These are phyloP conservation scores for Ambrosiella xylebori DNA, from an alignment of 2,329 filamentous ascomycete genomes.

Conservation along the genomic window DNA sequence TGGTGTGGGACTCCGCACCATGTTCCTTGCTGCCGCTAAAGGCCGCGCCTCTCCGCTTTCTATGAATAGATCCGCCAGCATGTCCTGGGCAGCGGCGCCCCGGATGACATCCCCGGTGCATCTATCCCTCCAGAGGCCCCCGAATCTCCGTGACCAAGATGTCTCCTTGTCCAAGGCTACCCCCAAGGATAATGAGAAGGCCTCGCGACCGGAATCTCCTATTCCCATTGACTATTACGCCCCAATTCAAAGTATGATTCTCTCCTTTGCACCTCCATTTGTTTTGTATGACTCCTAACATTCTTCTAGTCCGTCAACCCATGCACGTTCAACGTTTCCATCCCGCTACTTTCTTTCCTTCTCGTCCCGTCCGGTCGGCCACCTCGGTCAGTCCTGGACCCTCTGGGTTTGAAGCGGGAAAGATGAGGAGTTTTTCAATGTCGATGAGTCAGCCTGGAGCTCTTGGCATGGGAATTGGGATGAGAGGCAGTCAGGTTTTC, in stretches of 20 bases:
- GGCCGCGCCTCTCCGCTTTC: background rate
- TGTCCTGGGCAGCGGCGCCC: slow-evolving; percentile 5
- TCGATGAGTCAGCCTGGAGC: background rate
- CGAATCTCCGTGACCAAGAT: background rate
- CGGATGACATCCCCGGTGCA: background rate
- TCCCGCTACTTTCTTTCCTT: background rate
- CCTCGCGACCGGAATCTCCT: background rate
- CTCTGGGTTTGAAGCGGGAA: background rate
- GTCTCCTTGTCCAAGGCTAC: background rate
- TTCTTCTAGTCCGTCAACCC: background rate
- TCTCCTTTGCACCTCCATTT: background rate
- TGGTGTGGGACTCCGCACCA: background rate
- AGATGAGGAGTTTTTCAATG: background rate
- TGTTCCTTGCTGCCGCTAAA: slow-evolving; percentile 4
- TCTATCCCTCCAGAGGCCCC: background rate
- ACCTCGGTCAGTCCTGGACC: background rate
- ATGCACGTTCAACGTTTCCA: background rate
- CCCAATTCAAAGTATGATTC: slow-evolving; percentile 3
- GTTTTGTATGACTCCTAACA: background rate
- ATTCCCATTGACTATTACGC: background rate
- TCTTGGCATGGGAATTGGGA: background rate
- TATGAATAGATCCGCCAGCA: slow-evolving; percentile 5
- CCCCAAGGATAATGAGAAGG: background rate
- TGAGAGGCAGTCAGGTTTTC: background rate
- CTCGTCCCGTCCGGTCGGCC: background rate